Evolutionary conservation across 2,329 filamentous ascomycete species (phyloP).

Genomic region (Colletotrichum ledebouriae): DNA sequence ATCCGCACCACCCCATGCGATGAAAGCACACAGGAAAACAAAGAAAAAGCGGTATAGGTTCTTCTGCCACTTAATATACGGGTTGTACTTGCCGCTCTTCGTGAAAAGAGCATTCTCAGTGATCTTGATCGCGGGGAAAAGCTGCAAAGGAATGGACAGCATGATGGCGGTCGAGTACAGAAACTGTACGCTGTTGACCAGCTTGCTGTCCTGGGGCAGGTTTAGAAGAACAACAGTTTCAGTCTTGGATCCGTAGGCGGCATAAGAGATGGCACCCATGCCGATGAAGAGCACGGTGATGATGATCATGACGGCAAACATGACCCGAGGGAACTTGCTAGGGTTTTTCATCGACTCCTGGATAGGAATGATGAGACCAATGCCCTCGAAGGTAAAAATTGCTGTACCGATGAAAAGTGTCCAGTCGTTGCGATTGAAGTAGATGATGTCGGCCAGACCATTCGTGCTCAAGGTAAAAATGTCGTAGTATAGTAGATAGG

Average conservation of each 20-base stretch:
- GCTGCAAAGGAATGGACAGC: slow-evolving; percentile 93
- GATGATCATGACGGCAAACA: slow-evolving; percentile 92
- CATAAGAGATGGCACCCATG: slow-evolving; percentile 94
- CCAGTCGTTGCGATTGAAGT: slow-evolving; percentile 94
- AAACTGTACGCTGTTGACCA: slow-evolving; percentile 96
- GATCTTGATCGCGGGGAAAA: slow-evolving; percentile 98
- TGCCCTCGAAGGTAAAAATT: slow-evolving; percentile 88
- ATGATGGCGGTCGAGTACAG: slow-evolving; percentile 98
- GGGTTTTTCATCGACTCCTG: slow-evolving; percentile 88
- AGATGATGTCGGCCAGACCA: slow-evolving; percentile 86
- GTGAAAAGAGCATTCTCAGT: slow-evolving; percentile 95
- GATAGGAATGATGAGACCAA: slow-evolving; percentile 81
- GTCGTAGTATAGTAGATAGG: slow-evolving; percentile 97
- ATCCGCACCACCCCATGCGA: slow-evolving; percentile 93
- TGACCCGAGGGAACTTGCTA: slow-evolving; percentile 88
- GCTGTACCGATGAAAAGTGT: slow-evolving; percentile 98
- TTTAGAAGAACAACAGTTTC: slow-evolving; percentile 98
- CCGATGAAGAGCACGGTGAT: slow-evolving; percentile 92
- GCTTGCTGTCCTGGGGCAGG: slow-evolving; percentile 92
- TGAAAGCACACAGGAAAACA: slow-evolving; percentile 85
- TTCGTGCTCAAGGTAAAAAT: slow-evolving; percentile 82
- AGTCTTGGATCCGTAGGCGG: slow-evolving; percentile 93
- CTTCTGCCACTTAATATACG: slow-evolving; percentile 99
- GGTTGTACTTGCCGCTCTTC: slow-evolving; percentile 95
- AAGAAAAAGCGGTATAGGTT: slow-evolving; percentile 96